These are phyloP conservation scores for Pleoardoris graminearum DNA, from an alignment of 2,329 filamentous ascomycete species.

Conservation along the genomic window DNA sequence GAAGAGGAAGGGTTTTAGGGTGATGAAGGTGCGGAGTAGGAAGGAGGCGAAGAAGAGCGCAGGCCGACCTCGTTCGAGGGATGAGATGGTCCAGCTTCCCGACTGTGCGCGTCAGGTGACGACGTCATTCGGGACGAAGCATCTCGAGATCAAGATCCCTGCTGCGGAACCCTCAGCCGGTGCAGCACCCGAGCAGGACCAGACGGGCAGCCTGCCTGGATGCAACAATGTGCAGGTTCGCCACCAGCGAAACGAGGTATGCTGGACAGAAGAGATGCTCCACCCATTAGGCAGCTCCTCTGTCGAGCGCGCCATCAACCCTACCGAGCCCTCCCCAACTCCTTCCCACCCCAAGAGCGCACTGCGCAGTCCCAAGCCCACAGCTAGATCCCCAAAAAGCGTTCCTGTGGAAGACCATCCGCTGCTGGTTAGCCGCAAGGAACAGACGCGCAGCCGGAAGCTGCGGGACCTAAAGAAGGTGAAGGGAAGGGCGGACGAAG, in stretches of 20 bases:
- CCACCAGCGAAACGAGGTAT: slow-evolving; percentile 21
- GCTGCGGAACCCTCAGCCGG: slow-evolving; percentile 9
- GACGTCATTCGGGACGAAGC: slow-evolving; percentile 33
- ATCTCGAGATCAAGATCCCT: slow-evolving; percentile 36
- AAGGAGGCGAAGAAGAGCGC: slow-evolving; percentile 28
- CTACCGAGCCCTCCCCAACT: slow-evolving; percentile 14
- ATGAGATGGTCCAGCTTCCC: slow-evolving; percentile 20
- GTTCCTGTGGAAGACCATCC: slow-evolving; percentile 30
- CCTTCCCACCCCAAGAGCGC: slow-evolving; percentile 2
- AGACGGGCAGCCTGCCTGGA: slow-evolving; percentile 1
- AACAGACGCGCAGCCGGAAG: slow-evolving; percentile 28
- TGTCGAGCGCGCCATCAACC: slow-evolving; percentile 21
- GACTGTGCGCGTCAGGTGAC: slow-evolving; percentile 34
- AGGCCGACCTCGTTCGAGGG: slow-evolving; percentile 23
- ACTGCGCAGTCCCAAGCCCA: slow-evolving; percentile 18
- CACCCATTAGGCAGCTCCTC: slow-evolving; percentile 25
- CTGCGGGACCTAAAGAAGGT: slow-evolving; percentile 31
- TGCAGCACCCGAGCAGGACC: slow-evolving; percentile 3
- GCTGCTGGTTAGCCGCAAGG: slow-evolving; percentile 22
- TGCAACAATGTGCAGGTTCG: slow-evolving; percentile 12
- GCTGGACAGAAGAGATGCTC: slow-evolving; percentile 35
- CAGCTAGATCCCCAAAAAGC: slow-evolving; percentile 17
- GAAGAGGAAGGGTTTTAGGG: slow-evolving; percentile 25
- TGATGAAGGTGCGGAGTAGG: slow-evolving; percentile 30
- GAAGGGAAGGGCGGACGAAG: slow-evolving; percentile 14